Evolutionary conservation across 805 yeast species (phyloP).

Genomic region (Saccharomycopsis selenospora): DNA sequence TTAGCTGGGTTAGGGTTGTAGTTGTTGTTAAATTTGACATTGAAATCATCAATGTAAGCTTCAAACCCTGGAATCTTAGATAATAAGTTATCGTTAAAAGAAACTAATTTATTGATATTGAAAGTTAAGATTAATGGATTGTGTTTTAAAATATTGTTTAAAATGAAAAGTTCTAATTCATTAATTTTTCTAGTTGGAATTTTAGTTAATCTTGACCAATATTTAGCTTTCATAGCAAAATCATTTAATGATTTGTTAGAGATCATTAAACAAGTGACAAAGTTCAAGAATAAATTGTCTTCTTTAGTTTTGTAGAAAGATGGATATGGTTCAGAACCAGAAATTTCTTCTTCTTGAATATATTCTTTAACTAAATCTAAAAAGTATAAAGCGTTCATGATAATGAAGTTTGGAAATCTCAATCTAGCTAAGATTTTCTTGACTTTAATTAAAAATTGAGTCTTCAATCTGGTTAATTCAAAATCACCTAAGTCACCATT

Average conservation of each 20-base stretch:
- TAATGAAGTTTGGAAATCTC: conserved; percentile 21
- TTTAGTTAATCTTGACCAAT: conserved; percentile 21
- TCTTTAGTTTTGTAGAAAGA: conserved; percentile 18
- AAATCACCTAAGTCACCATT: conserved; percentile 12
- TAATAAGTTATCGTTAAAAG: conserved; percentile 16
- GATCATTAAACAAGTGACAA: conserved; percentile 20
- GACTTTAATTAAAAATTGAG: conserved; percentile 20
- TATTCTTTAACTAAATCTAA: conserved; percentile 20
- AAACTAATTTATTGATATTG: conserved; percentile 14
- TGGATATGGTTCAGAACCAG: conserved; percentile 12
- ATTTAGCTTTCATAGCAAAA: conserved; percentile 21
- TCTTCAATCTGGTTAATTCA: conserved; percentile 17
- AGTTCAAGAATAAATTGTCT: conserved; percentile 20
- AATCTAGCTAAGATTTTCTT: conserved; percentile 20
- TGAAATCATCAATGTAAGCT: conserved; percentile 21
- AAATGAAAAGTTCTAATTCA: conserved; percentile 18
- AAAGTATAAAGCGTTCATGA: conserved; percentile 18
- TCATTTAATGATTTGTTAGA: conserved; percentile 20
- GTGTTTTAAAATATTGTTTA: conserved; percentile 17
- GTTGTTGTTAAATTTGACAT: conserved; percentile 17
- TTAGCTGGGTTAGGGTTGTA: conserved; percentile 6
- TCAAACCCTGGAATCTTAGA: conserved; percentile 16
- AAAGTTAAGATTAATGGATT: conserved; percentile 18
- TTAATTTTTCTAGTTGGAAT: conserved; percentile 20
- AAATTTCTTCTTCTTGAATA: conserved; percentile 10